Evolutionary conservation across 164 flowering plant genomes (phyloP).

Genomic region (Kalanchoe fedtschenkoi): DNA sequence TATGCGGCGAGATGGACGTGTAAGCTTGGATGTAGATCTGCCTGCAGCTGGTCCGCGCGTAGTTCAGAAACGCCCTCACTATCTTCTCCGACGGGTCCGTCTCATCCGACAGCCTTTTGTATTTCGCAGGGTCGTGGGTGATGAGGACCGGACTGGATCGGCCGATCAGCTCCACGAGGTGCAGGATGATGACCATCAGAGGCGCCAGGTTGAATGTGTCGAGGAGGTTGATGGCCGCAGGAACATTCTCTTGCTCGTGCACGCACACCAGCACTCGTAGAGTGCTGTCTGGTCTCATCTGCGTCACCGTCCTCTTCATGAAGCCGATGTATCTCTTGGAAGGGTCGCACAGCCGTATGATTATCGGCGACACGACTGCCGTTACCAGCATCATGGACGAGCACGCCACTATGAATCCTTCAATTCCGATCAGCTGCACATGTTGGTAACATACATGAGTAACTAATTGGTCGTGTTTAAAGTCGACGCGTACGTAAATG

Average conservation of each 20-base stretch:
- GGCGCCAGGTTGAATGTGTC: not conserved
- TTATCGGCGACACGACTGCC: slow-evolving; percentile 2
- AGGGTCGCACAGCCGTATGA: slow-evolving; percentile 18
- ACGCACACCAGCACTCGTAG: slow-evolving; percentile 4
- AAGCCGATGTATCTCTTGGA: slow-evolving; percentile 13
- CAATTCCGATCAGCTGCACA: too few relatives aligned
- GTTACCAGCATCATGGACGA: too few relatives aligned
- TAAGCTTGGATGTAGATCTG: slow-evolving; percentile 6
- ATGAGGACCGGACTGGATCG: not conserved
- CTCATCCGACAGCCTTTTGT: not conserved
- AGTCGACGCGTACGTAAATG: too few relatives aligned
- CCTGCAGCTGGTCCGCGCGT: slow-evolving; percentile 1
- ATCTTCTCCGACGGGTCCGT: slow-evolving; percentile 9
- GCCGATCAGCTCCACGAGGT: slow-evolving; percentile 6
- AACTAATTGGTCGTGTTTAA: too few relatives aligned
- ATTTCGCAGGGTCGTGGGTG: not conserved
- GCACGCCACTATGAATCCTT: too few relatives aligned
- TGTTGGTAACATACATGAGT: too few relatives aligned
- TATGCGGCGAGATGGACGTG: slow-evolving; percentile 17
- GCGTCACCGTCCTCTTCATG: slow-evolving; percentile 11
- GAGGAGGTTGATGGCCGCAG: not conserved
- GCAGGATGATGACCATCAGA: not conserved
- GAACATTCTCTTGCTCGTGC: slow-evolving; percentile 5
- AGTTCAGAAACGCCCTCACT: slow-evolving; percentile 12
- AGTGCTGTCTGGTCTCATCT: not conserved